Evolutionary conservation across 2,329 filamentous ascomycete genomes (phyloP).

Genomic region (Aureobasidium vineae): DNA sequence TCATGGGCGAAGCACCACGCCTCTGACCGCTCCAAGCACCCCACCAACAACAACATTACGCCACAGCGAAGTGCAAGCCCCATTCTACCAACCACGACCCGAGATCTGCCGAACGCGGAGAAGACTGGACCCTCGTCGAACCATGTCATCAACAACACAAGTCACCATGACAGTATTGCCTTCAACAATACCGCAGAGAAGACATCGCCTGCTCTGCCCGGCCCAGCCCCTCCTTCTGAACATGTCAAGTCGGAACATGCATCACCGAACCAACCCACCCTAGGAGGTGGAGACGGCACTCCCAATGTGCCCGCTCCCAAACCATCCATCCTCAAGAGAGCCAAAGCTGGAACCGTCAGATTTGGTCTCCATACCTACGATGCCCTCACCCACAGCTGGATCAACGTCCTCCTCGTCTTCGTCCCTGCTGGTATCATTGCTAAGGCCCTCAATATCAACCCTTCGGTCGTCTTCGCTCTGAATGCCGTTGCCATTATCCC

Average conservation of each 20-base stretch:
- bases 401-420: constrained; percentile 74
- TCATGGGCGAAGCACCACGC: constrained; percentile 50
- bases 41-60: constrained; percentile 29
- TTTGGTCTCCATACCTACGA: constrained; percentile 57
- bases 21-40: constrained; percentile 33
- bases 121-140: constrained; percentile 27
- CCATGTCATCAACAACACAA: constrained; percentile 30
- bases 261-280: constrained; percentile 54
- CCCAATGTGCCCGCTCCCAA: constrained; percentile 35
- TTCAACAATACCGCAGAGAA: constrained; percentile 36
- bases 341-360: constrained; percentile 51
- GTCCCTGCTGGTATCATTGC: constrained; percentile 73
- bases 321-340: constrained; percentile 50
- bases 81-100: constrained; percentile 35
- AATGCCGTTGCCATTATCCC: constrained; percentile 54
- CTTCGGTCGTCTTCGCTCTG: constrained; percentile 51
- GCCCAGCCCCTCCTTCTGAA: constrained; percentile 38
- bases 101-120: constrained; percentile 12
- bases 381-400: constrained; percentile 69
- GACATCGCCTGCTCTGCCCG: constrained; percentile 34
- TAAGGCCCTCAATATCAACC: constrained; percentile 46
- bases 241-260: constrained; percentile 48
- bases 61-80: constrained; percentile 33
- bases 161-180: constrained; percentile 33
- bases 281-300: constrained; percentile 42